A percentile compares a stretch with the other conserved stretches of the same genome.
These are phyloP conservation scores for Myriangium duriaei DNA, from an alignment of 2,329 filamentous ascomycete genomes.

Conservation along the genomic window DNA sequence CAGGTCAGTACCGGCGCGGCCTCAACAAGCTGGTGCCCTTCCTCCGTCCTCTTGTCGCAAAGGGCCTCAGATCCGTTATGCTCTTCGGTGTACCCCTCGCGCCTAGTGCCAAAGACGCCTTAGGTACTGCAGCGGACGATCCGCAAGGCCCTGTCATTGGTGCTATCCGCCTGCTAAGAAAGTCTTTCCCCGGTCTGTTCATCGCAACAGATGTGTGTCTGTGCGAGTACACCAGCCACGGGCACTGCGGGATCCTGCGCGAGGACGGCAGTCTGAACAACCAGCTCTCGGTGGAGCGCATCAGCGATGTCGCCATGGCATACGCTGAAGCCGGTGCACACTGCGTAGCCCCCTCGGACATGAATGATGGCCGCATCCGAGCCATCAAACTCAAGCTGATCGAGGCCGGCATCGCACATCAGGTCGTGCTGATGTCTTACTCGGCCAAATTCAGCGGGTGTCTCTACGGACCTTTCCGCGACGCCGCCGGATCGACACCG, in stretches of 20 bases:
- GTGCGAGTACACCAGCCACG: conserved; percentile 96
- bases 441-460: conserved; percentile 96
- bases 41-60: conserved; percentile 73
- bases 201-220: conserved; percentile 89
- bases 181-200: conserved; percentile 80
- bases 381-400: conserved; percentile 98
- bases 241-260: conserved; percentile 89
- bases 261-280: conserved; percentile 93
- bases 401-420: conserved; percentile 83
- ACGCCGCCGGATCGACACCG: conserved; percentile 81
- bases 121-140: conserved; percentile 87
- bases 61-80: conserved; percentile 85
- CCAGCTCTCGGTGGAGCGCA: conserved; percentile 79
- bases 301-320: conserved; percentile 92
- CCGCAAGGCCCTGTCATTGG: conserved; percentile 84
- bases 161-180: conserved; percentile 69
- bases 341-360: conserved; percentile 93
- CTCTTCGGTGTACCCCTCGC: conserved; percentile 86
- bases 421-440: conserved; percentile 91
- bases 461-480: conserved; percentile 91
- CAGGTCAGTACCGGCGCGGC: conserved; percentile 78
- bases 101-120: conserved; percentile 71
- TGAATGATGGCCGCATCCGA: conserved; percentile 96
- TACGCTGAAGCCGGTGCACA: conserved; percentile 94
- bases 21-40: conserved; percentile 76